These are phyloP conservation scores for Phytophthora colocasiae DNA, from an alignment of 352 stramenopile genomes.

Conservation along the genomic window DNA sequence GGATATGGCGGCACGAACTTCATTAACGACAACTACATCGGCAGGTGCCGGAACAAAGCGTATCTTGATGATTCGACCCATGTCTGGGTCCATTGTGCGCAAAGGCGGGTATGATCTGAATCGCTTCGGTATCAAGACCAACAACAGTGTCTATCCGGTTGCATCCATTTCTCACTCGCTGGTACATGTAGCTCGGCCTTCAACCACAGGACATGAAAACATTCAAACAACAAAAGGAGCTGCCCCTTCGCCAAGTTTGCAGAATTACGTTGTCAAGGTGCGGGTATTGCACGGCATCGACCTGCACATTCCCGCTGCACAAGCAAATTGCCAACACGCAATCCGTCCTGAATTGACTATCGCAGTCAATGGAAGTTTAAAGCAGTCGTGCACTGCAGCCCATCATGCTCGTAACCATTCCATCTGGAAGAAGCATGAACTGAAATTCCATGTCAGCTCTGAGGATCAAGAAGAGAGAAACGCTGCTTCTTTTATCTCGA, in stretches of 20 bases:
- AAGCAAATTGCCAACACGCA: conserved; percentile 16
- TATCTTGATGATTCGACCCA: conserved; percentile 1
- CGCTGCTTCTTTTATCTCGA: conserved; percentile 19
- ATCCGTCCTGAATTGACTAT: conserved; percentile 13
- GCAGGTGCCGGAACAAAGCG: conserved; percentile 8
- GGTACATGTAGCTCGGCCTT: background rate
- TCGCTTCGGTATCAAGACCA: conserved; percentile 10
- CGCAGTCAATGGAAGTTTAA: conserved; percentile 12
- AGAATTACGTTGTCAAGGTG: conserved; percentile 29
- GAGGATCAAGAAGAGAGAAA: background rate
- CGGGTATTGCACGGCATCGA: conserved; percentile 31
- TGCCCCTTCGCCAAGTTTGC: background rate
- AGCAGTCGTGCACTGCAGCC: conserved; percentile 23
- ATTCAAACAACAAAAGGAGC: background rate
- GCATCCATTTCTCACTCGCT: background rate
- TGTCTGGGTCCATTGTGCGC: background rate
- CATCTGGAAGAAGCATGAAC: conserved; percentile 37
- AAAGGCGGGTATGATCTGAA: conserved; percentile 8
- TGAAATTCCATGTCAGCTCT: conserved; percentile 24
- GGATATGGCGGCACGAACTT: conserved; percentile 14
- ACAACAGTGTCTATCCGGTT: conserved; percentile 24
- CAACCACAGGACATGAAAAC: background rate
- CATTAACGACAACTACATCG: conserved; percentile 1
- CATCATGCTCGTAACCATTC: conserved; percentile 46
- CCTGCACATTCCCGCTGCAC: conserved; percentile 16